Evolutionary conservation across 257 asterid species (phyloP), one percentile per base, ranked within the genome.

Genomic region (Capsicum pubescens): DNA sequence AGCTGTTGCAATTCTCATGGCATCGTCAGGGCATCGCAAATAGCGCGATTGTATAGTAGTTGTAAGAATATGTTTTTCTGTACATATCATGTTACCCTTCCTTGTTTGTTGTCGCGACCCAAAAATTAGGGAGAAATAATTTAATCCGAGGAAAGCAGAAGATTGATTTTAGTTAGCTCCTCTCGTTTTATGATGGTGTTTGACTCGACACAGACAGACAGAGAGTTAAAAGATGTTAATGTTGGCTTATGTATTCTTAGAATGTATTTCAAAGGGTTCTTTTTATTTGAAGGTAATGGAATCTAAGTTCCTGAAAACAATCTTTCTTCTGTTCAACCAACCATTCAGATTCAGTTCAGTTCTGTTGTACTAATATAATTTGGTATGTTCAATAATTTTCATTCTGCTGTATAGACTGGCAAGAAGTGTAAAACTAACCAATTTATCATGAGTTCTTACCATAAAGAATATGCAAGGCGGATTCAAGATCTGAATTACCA

Each of bases 1-100:
- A 42, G 99, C 98, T 21, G 99, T 96, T 42, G 98, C 87, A 9
- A 90, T 96, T 39, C 97, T 96, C 60, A 94, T 96, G 98, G 97
- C 95, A 42, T 96, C 98, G 2, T 86, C 98, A 0, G 99, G 98
- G 55, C 97, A 91, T 63, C 91, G 98, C 26, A 91, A 90, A 87
- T 92, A 54, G 77, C 0, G 72, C 21, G 7, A 14, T 48, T 48
- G 17, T 11, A 63, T 14, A 16, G 0, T 44, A 44, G 61, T 42
- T 42, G 32, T 6, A 76, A 50, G 70, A 72, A 39, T 32, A 11
- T 56, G 39, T 58, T 12, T 19, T 74, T 74, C 14, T 77, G 81
- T 77, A 77, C 9, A 77, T 77, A 76, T 76, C n/a, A 52, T 54
- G 64, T 76, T 76, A 50, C 8, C n/a, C 10, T 77, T 77, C 57